Evolutionary conservation across 176 grass and related monocot genomes (phyloP).

Genomic region (Pontederia crassipes): DNA sequence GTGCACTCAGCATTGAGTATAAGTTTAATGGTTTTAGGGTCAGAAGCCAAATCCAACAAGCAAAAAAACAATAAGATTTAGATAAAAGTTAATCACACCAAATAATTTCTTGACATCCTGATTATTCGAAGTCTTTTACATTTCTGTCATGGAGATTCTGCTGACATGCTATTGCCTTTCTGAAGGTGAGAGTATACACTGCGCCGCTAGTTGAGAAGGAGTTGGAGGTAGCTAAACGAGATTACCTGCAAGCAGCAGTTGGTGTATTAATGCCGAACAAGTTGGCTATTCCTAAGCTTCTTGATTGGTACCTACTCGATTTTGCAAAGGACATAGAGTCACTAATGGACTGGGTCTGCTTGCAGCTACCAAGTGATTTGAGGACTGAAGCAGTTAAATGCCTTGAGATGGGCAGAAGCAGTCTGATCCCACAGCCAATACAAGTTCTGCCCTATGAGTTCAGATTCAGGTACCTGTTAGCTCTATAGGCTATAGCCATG

Average conservation of each 20-base stretch:
- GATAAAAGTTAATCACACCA: too few relatives aligned
- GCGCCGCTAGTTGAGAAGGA: constrained; percentile 58
- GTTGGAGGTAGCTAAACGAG: constrained; percentile 70
- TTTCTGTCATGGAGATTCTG: background rate
- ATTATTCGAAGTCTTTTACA: background rate
- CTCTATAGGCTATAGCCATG: constrained; percentile 14
- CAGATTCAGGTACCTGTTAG: constrained; percentile 87
- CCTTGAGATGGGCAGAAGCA: constrained; percentile 38
- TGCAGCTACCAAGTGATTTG: constrained; percentile 60
- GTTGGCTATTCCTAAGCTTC: constrained; percentile 71
- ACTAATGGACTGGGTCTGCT: constrained; percentile 92
- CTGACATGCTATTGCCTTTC: background rate
- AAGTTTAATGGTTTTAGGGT: too few relatives aligned
- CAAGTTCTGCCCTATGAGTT: constrained; percentile 75
- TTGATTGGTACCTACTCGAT: constrained; percentile 85
- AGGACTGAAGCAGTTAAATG: constrained; percentile 34
- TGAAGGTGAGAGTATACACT: constrained; percentile 87
- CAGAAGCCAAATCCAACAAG: too few relatives aligned
- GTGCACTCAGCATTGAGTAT: too few relatives aligned
- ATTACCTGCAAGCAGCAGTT: constrained; percentile 71
- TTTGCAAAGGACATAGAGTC: constrained; percentile 91
- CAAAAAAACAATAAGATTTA: too few relatives aligned
- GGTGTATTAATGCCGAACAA: constrained; percentile 49
- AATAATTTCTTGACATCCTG: background rate
- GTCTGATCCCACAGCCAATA: constrained; percentile 19